Conservation (phyloP, 129 eudicot genomes). For the Arctium minus region DNA sequence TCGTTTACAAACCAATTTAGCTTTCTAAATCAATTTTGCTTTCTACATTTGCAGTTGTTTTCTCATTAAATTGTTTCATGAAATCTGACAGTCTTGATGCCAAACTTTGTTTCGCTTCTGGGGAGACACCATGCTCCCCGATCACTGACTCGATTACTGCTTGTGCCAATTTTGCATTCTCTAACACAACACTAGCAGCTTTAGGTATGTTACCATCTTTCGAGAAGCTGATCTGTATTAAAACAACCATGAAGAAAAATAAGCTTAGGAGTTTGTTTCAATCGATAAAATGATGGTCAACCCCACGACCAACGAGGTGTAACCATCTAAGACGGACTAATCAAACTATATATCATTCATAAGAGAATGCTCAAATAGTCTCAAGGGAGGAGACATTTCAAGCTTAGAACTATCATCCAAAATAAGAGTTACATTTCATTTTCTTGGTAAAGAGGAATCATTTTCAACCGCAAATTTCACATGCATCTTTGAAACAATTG, state of each 20-base stretch:
- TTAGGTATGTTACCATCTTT: conserved; percentile 58
- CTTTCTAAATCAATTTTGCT: neutral
- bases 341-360: neutral
- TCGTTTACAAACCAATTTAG: neutral
- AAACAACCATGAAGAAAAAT: neutral
- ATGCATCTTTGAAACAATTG: too few relatives aligned
- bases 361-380: neutral
- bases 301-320: neutral
- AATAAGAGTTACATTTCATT: too few relatives aligned
- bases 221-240: conserved; percentile 66
- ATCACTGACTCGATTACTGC: conserved; percentile 80
- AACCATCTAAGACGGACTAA: neutral
- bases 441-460: too few relatives aligned
- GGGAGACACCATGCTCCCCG: conserved; percentile 88
- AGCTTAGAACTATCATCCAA: too few relatives aligned
- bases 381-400: too few relatives aligned
- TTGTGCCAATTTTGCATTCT: conserved; percentile 52
- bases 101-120: conserved; percentile 70
- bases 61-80: conserved; percentile 27
- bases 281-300: neutral
- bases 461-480: too few relatives aligned
- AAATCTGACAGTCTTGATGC: conserved; percentile 61
- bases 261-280: neutral
- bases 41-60: neutral
- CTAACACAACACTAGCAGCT: conserved; percentile 42